Evolutionary conservation across 257 asterid species (phyloP), one percentile per base, ranked within the genome.

Genomic region (Coffea canephora): DNA sequence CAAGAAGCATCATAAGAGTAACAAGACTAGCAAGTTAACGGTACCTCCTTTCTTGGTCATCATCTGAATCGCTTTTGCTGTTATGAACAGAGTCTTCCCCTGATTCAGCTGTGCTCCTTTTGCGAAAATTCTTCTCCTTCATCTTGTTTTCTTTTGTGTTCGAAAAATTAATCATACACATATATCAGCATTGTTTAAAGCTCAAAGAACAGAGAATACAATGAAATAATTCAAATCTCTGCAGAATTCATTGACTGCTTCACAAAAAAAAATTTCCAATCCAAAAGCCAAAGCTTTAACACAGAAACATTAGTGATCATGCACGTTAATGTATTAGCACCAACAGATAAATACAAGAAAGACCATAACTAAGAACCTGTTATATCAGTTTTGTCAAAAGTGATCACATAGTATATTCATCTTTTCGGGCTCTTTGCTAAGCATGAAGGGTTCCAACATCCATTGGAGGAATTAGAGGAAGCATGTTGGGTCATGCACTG

Each of bases 101-200:
- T 46, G 83, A 91, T 13, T 74, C 87, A 49, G 79, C 88, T 69
- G 82, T 34, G 78, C 91, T 90, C 83, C 98, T 86, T 77, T 92
- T 95, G 39, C 99, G 91, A 80, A 91, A 95, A 84, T 93, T 95
- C 90, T 84, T 93, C 31, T 74, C 83, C 89, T 87, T 91, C 97
- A 88, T 90, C 75, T 57, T 48, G 25, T 3, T 41, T 14, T 18
- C 27, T 69, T 68, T 39, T 18, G n/a, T 21, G 54, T 39, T 41
- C 19, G n/a, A 70, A 16, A 5, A 50, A 41, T 70, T 25, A 70
- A 70, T n/a, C 31, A 70, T 43, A 57, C 25, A 14, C 21, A n/a
- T 43, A 14, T n/a, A 62, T 62, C 36, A 62, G 68, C 9, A 62
- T 8, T 1, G 16, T 62, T n/a, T 62, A 62, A 62, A 62, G 25